Conservation (phyloP, 176 grass and related monocot genomes). For the Triticum timopheevii region DNA sequence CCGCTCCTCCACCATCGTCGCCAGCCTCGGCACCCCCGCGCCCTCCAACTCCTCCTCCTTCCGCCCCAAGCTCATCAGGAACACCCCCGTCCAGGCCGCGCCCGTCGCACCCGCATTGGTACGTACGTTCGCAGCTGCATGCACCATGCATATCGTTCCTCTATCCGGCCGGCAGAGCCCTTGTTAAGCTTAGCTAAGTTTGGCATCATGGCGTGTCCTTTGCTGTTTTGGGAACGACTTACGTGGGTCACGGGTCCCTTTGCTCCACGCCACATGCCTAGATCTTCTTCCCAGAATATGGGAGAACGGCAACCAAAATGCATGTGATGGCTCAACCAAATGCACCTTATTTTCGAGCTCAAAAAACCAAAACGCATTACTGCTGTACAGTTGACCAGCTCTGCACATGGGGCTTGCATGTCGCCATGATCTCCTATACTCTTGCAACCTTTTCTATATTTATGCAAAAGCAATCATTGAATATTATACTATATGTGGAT, state of each 20-base stretch:
- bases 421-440: neutral
- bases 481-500: conserved; percentile 6
- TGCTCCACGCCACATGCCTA: neutral
- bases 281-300: neutral
- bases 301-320: neutral
- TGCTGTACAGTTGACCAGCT: neutral
- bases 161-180: neutral
- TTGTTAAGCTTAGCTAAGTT: neutral
- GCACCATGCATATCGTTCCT: neutral
- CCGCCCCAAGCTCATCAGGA: conserved; percentile 58
- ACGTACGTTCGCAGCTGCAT: conserved; percentile 28
- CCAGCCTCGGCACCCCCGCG: conserved; percentile 30
- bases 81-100: conserved; percentile 54
- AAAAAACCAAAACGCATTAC: neutral
- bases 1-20: conserved; percentile 34
- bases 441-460: neutral
- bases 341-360: neutral
- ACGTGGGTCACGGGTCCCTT: neutral
- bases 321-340: neutral
- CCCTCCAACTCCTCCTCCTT: conserved; percentile 26
- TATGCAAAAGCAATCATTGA: conserved; percentile 29
- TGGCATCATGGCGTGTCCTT: neutral
- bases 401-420: neutral
- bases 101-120: conserved; percentile 41
- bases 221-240: neutral